phyloP scores from a whole-genome alignment of 805 yeast genomes.

The Clavispora vitiphila region DNA sequence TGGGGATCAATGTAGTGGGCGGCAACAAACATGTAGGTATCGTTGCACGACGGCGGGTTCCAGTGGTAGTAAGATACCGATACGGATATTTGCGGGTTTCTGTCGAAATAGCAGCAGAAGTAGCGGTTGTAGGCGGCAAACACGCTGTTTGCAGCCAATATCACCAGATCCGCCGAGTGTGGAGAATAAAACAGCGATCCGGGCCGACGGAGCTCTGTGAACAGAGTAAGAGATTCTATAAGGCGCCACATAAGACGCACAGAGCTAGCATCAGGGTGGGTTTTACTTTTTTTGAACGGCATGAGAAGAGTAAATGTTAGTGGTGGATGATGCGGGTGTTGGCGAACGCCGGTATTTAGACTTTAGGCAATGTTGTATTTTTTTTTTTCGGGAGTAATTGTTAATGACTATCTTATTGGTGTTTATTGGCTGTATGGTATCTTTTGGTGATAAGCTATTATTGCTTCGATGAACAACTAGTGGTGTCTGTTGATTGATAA shows the following conservation, averaged over 20 bases:
- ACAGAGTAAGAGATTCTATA: neutral
- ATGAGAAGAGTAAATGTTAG: neutral
- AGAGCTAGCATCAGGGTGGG: neutral
- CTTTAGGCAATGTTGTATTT: no score
- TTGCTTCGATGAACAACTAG: no score
- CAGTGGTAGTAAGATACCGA: constrained; percentile 21
- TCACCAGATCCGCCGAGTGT: neutral
- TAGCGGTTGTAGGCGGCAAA: constrained; percentile 17
- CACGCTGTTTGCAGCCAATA: constrained; percentile 13
- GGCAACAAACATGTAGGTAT: constrained; percentile 16
- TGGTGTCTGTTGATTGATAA: no score
- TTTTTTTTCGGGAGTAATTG: no score
- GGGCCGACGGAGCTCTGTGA: neutral
- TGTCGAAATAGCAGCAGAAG: constrained; percentile 14
- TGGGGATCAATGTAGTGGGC: constrained; percentile 16
- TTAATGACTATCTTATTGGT: no score
- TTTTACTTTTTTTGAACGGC: neutral
- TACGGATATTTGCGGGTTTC: constrained; percentile 6
- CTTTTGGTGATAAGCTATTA: no score
- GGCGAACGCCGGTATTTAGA: no score
- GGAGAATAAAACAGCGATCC: neutral
- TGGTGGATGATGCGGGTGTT: neutral
- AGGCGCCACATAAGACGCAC: neutral
- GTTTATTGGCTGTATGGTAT: no score
- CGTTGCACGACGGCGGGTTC: constrained; percentile 7